Base-by-base conservation (phyloP, 768 basidiomycete species). In the Mycena sanguinolenta region DNA sequence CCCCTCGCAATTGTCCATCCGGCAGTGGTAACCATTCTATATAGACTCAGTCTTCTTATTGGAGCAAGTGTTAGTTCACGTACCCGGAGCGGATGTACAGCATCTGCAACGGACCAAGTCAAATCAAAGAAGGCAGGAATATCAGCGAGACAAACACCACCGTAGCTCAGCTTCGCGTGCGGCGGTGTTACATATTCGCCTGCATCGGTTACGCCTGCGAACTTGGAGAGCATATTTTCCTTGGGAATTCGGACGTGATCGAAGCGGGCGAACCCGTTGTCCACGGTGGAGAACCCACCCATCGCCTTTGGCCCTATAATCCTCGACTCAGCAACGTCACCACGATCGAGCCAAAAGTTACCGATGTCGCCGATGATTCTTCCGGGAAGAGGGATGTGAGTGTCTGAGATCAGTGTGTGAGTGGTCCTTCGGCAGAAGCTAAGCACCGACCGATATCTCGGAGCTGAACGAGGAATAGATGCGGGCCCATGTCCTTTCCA, bases 161-260 rank as follows among this genome's bases (percentile, higher is more conserved):
- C 91, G 70, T 92, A 94, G 71, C 91, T 91, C 28, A 94, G 80
- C 76, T 93, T 95, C 1, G 90, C 85, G 74, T 94, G 93, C 36
- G 88, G 89, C 21, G 93, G 92, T 70, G 85, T 83, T 28, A 90
- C 74, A 74, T 95, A 95, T 67, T 80, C 77, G 3, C 92, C 91
- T 0, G 88, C 89, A 34, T 88, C 81, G 0, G 91, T 91, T 49
- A 95, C 90, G 55, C 85, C 85, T 1, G 93, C 90, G 70, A 93
- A 94, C 62, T 88, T 90, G 50, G 90, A 91, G 7, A 95, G 86
- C 92, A 95, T 94, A 52, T 92, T 82, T 67, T 86, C 87, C 58
- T 89, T 86, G 1, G 92, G 91, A 59, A 93, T 89, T 12, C 89
- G 86, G 54, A 92, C 86, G 70, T 84, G 90, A 70, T 89, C 77